phyloP scores from a whole-genome alignment of 768 basidiomycete species.

The Polyporus arcularius region DNA sequence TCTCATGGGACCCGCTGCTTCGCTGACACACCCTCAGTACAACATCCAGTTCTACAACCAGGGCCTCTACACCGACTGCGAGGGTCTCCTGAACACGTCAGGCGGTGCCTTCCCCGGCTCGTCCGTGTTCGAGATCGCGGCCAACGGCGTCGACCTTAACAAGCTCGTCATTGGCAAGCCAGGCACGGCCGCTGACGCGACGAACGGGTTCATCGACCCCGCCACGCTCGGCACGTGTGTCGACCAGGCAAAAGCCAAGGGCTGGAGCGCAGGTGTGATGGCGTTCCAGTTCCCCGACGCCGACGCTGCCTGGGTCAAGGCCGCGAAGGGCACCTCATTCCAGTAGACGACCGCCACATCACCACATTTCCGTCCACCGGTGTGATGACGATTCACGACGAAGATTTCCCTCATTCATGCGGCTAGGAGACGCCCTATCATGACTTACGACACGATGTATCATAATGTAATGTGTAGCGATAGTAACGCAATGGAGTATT shows the following conservation, averaged over 20 bases:
- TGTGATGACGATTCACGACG: not conserved
- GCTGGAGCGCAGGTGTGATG: slow-evolving; percentile 42
- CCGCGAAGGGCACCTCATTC: slow-evolving; percentile 14
- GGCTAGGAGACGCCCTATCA: not conserved
- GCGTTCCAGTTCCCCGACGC: slow-evolving; percentile 29
- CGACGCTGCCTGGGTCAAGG: slow-evolving; percentile 16
- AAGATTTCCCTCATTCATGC: not conserved
- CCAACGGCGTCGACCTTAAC: slow-evolving; percentile 50
- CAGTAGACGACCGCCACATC: not conserved
- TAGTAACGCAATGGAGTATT: not conserved
- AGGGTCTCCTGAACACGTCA: slow-evolving; percentile 38
- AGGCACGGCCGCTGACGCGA: slow-evolving; percentile 33
- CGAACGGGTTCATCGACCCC: slow-evolving; percentile 36
- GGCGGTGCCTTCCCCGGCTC: slow-evolving; percentile 40
- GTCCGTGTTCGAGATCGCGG: slow-evolving; percentile 49
- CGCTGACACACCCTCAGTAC: slow-evolving; percentile 17
- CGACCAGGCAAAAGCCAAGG: slow-evolving; percentile 33
- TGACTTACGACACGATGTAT: not conserved
- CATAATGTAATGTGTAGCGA: not conserved
- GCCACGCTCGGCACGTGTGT: slow-evolving; percentile 33
- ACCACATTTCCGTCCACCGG: not conserved
- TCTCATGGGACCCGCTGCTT: not conserved
- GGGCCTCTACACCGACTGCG: slow-evolving; percentile 38
- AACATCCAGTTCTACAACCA: slow-evolving; percentile 20
- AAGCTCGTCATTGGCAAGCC: slow-evolving; percentile 80